Evolutionary conservation across 495 filamentous ascomycete genomes (phyloP), one percentile per base, ranked within the genome.

Genomic region (Amniculicola lignicola): DNA sequence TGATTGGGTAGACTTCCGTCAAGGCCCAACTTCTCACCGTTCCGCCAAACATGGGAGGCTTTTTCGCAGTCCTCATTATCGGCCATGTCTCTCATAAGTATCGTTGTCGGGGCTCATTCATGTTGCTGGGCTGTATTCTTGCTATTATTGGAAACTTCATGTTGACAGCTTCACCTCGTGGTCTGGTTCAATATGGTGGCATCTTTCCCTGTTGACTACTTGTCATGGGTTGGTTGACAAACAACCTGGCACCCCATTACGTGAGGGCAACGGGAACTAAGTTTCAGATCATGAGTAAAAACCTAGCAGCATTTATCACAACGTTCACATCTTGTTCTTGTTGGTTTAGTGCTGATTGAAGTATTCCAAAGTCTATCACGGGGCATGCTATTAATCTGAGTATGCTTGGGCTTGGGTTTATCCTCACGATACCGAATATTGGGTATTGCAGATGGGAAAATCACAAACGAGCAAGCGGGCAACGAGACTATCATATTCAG

Each of bases 201-300:
- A 95, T 96, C 62, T 97, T 96, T 65, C 91, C 92, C 0, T 85
- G 81, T 67, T 89, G 95, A 57, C 70, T 91, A 12, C 91, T 95
- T 62, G 91, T 89, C 0, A 89, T 97, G 57, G 81, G 83, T 24
- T 97, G 93, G 92, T 69, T 84, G n/a, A 81, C 81, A 37, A 97
- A 97, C 71, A 97, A 97, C 59, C 81, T 81, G 18, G 91, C 76
- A 9, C 73, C 74, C 2, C 75, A 80, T 51, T 77, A 77, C 51
- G 70, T 75, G 19, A 69, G 75, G 46, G 75, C 75, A 7, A 77
- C 75, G 5, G 76, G 75, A 2, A 64, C 70, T 6, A 76, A 72
- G 0, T 69, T 76, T 37, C 69, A 73, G 42, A 69, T 76, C 36
- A 68, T 69, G 38, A 67, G 75, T 45, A 75, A 72, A 1, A 80